phyloP scores from a whole-genome alignment of 2,329 filamentous ascomycete species.

The Stagonosporopsis rhizophila region DNA sequence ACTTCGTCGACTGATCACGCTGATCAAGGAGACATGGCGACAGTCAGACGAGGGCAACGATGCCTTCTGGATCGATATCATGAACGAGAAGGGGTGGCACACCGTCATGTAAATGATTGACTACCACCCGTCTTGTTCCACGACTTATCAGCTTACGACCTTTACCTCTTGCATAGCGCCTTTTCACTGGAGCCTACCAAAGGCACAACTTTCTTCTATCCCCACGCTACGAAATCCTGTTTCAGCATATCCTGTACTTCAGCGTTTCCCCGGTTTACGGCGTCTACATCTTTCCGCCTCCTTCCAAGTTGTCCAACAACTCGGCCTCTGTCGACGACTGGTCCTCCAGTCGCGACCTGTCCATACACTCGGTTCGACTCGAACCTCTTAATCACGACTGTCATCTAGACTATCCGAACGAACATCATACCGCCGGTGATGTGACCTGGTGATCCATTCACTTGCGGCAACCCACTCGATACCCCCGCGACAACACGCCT shows the following conservation, averaged over 20 bases:
- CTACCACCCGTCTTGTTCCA: not conserved
- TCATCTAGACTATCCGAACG: slow-evolving; percentile 20
- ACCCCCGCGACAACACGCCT: slow-evolving; percentile 12
- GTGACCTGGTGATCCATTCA: slow-evolving; percentile 12
- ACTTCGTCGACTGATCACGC: slow-evolving; percentile 56
- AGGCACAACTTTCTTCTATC: slow-evolving; percentile 4
- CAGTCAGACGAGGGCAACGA: slow-evolving; percentile 59
- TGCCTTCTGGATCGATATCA: slow-evolving; percentile 64
- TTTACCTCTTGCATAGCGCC: slow-evolving; percentile 12
- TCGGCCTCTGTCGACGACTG: slow-evolving; percentile 21
- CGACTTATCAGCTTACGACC: slow-evolving; percentile 5
- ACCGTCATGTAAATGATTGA: slow-evolving; percentile 59
- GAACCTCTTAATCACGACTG: slow-evolving; percentile 20
- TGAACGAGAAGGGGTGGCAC: slow-evolving; percentile 64
- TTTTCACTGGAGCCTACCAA: slow-evolving; percentile 1
- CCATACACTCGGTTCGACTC: slow-evolving; percentile 15
- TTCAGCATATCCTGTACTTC: slow-evolving; percentile 17
- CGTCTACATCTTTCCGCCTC: slow-evolving; percentile 20
- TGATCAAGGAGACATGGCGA: slow-evolving; percentile 62
- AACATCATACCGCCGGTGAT: slow-evolving; percentile 28
- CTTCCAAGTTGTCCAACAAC: slow-evolving; percentile 9
- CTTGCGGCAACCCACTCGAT: slow-evolving; percentile 6
- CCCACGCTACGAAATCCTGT: slow-evolving; percentile 9
- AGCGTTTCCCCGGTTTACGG: slow-evolving; percentile 15
- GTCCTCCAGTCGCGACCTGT: slow-evolving; percentile 20